Evolutionary conservation across 2,329 filamentous ascomycete genomes (phyloP).

Genomic region (Aspergillus melleus): DNA sequence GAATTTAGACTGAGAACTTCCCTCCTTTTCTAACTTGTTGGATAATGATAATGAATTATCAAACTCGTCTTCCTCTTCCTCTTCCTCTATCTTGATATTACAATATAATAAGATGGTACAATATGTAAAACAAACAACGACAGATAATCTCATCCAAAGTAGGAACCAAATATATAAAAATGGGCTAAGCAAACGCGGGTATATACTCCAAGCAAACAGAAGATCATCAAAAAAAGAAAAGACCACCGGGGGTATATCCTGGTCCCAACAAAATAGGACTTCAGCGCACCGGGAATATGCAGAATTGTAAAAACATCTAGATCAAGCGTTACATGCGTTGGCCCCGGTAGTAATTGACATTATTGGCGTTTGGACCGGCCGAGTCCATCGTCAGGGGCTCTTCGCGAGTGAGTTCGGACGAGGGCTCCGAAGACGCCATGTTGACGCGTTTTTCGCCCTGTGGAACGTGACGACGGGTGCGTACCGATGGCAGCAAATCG

Average conservation of each 20-base stretch:
- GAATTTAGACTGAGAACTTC: not conserved
- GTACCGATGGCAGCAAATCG: slow-evolving; percentile 78
- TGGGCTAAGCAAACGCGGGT: not conserved
- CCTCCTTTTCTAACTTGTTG: not conserved
- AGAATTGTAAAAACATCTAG: not conserved
- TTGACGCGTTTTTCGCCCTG: slow-evolving; percentile 41
- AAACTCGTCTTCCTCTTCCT: not conserved
- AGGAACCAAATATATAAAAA: not conserved
- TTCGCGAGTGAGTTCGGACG: slow-evolving; percentile 28
- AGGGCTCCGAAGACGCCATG: slow-evolving; percentile 21
- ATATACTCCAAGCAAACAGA: not conserved
- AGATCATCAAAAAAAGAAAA: not conserved
- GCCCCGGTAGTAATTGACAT: slow-evolving; percentile 29
- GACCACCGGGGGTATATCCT: not conserved
- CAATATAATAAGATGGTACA: not conserved
- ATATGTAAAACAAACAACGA: not conserved
- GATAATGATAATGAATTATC: not conserved
- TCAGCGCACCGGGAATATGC: not conserved
- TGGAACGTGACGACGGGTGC: slow-evolving; percentile 54
- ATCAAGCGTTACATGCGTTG: slow-evolving; percentile 22
- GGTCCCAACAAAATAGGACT: not conserved
- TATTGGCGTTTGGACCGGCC: slow-evolving; percentile 28
- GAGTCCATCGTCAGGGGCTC: slow-evolving; percentile 42
- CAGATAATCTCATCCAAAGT: not conserved
- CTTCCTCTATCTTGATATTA: not conserved